phyloP scores from a whole-genome alignment of 306 rosid species.

The Glycine soja region DNA sequence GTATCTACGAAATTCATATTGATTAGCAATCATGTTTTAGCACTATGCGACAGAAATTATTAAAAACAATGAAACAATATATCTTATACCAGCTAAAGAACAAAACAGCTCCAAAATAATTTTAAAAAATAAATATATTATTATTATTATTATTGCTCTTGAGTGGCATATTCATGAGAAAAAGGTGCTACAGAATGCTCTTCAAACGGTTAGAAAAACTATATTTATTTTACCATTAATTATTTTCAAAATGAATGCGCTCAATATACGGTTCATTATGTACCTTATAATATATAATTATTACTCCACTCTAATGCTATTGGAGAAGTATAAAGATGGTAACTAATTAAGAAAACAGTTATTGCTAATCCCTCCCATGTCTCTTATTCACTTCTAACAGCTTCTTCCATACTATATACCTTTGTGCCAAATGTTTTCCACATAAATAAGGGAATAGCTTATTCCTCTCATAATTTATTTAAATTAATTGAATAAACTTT shows the following conservation, averaged over 20 bases:
- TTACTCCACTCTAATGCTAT: background rate
- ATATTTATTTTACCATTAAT: conserved; percentile 8
- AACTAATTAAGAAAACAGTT: conserved; percentile 21
- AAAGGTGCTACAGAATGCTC: conserved; percentile 40
- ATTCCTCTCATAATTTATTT: too few species aligned
- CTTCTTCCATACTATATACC: conserved; percentile 31
- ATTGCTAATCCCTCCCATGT: conserved; percentile 26
- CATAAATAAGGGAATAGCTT: too few species aligned
- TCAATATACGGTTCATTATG: conserved; percentile 27
- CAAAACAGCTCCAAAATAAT: conserved; percentile 13
- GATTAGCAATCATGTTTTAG: conserved; percentile 49
- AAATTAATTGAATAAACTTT: conserved; percentile 1
- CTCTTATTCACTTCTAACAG: conserved; percentile 23
- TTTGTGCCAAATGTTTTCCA: conserved; percentile 1
- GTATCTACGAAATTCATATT: conserved; percentile 34
- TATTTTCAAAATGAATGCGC: conserved; percentile 19
- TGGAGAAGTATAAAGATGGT: conserved; percentile 38
- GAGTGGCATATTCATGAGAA: conserved; percentile 42
- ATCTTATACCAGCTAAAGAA: conserved; percentile 26
- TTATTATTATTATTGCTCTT: background rate
- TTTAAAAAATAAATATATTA: background rate
- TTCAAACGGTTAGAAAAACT: conserved; percentile 32
- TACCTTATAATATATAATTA: conserved; percentile 25
- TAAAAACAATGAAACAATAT: conserved; percentile 9
- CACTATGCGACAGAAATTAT: conserved; percentile 31